phyloP scores from a whole-genome alignment of 345 rosid genomes.

The Citrus cavaleriei region DNA sequence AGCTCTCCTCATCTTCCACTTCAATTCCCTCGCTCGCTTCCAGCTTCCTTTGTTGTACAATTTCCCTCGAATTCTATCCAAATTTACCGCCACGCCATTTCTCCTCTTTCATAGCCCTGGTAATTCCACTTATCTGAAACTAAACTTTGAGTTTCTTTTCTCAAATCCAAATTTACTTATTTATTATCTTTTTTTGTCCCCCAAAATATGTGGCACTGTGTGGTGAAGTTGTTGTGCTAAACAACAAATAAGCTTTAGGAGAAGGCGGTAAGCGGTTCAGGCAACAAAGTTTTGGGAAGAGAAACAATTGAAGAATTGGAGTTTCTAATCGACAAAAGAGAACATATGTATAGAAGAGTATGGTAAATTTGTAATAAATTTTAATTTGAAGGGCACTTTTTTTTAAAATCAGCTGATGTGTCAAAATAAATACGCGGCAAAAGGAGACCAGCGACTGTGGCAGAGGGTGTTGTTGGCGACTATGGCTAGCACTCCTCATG shows the following conservation, averaged over 20 bases:
- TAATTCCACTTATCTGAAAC: too few species aligned
- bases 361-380: too few species aligned
- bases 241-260: conserved; percentile 26
- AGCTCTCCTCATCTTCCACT: neutral
- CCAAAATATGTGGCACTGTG: too few species aligned
- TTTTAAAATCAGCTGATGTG: too few species aligned
- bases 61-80: conserved; percentile 21
- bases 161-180: neutral
- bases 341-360: conserved; percentile 49
- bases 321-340: conserved; percentile 63
- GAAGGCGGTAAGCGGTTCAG: conserved; percentile 57
- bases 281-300: conserved; percentile 47
- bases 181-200: too few species aligned
- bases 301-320: too few species aligned
- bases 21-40: conserved; percentile 5
- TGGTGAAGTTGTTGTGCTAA: neutral
- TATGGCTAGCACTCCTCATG: too few species aligned
- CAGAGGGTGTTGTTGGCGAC: too few species aligned
- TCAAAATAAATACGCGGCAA: too few species aligned
- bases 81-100: conserved; percentile 17
- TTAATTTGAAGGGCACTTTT: too few species aligned
- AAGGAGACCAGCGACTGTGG: too few species aligned
- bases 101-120: neutral
- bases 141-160: neutral
- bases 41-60: conserved; percentile 21